Percentiles rank a stretch among this genome's conserved stretches.
Evolutionary conservation across 1,284 basidiomycete genomes (phyloP).

Genomic region (Cryptococcus amylolentus): DNA sequence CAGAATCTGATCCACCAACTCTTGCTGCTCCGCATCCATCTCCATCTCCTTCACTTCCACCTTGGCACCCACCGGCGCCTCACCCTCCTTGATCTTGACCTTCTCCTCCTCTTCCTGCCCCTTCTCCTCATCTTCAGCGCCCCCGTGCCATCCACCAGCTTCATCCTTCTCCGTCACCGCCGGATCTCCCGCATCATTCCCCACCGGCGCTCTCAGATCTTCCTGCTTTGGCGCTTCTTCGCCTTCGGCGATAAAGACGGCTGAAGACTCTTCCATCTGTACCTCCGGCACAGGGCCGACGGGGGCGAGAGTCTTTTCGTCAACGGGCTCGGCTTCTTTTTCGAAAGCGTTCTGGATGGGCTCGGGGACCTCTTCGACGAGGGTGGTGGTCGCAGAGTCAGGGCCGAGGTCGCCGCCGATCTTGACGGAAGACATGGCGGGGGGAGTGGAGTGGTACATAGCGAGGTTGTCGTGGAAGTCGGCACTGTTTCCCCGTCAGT

Average conservation of each 20-base stretch:
- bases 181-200: constrained; percentile 46
- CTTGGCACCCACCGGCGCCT: constrained; percentile 23
- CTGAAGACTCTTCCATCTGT: constrained; percentile 40
- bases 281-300: constrained; percentile 42
- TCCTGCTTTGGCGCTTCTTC: constrained; percentile 20
- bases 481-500: constrained; percentile 16
- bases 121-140: constrained; percentile 42
- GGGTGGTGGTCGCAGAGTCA: constrained; percentile 15
- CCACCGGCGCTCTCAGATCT: constrained; percentile 47
- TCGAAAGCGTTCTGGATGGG: constrained; percentile 48
- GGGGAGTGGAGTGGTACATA: constrained; percentile 25
- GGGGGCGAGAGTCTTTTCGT: constrained; percentile 44
- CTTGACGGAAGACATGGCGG: constrained; percentile 21
- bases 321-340: constrained; percentile 30
- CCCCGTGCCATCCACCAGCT: constrained; percentile 50
- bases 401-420: constrained; percentile 24
- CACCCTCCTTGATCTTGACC: constrained; percentile 8
- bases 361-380: constrained; percentile 43
- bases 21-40: constrained; percentile 37
- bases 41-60: constrained; percentile 32
- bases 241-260: constrained; percentile 10
- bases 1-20: constrained; percentile 37
- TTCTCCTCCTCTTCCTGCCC: constrained; percentile 2
- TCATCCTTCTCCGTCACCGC: constrained; percentile 40
- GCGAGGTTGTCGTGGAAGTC: constrained; percentile 43